These are phyloP conservation scores for Pilatotrama ljubarskyi DNA, from an alignment of 768 basidiomycete genomes.

Conservation along the genomic window DNA sequence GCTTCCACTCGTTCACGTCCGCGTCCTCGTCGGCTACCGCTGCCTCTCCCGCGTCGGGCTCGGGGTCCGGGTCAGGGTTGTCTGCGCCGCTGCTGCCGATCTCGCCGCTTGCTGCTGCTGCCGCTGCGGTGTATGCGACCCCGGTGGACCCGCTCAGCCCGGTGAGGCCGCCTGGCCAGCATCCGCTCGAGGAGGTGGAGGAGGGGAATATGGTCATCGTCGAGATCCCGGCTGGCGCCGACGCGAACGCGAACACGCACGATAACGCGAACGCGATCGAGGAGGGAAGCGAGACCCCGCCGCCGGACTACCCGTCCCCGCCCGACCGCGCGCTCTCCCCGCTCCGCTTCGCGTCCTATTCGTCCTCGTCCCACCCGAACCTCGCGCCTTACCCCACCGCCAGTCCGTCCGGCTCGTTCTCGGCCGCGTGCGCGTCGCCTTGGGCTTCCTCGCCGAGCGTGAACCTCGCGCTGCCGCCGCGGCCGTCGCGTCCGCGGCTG, in stretches of 20 bases:
- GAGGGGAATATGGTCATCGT: not conserved
- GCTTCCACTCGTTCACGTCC: slow-evolving; percentile 2
- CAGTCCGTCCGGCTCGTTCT: not conserved
- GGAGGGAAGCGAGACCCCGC: not conserved
- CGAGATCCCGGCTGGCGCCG: not conserved
- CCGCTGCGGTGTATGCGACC: not conserved
- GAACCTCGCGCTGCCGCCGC: too few relatives aligned
- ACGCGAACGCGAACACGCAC: not conserved
- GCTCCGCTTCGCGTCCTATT: slow-evolving; percentile 9
- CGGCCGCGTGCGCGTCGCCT: not conserved
- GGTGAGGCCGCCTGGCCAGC: not conserved
- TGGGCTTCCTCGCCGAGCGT: not conserved
- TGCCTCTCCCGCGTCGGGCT: not conserved
- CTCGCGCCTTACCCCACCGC: too few relatives aligned
- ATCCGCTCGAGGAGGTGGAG: not conserved
- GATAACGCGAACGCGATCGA: not conserved
- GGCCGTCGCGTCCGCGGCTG: not conserved
- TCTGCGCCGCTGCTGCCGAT: not conserved
- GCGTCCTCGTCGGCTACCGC: not conserved
- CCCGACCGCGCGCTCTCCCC: slow-evolving; percentile 8
- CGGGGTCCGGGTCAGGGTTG: not conserved
- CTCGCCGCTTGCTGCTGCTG: not conserved
- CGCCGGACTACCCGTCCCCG: not conserved
- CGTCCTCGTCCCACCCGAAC: not conserved
- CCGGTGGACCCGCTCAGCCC: slow-evolving; percentile 6